Conservation (phyloP, 805 yeast species). For the Hermanozyma aechmeae region DNA sequence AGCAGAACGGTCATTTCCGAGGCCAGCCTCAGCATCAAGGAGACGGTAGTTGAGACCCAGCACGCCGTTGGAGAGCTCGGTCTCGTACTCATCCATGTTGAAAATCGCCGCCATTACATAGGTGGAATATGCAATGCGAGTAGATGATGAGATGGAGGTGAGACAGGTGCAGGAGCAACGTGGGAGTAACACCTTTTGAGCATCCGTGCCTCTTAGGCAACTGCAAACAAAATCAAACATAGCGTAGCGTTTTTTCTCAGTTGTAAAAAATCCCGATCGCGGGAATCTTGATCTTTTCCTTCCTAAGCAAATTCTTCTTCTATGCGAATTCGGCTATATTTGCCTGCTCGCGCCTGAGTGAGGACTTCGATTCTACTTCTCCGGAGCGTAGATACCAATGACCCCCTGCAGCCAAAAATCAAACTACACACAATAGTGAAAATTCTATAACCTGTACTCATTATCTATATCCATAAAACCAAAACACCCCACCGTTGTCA, state of each 20-base stretch:
- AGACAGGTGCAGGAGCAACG: background rate
- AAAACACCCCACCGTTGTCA: background rate
- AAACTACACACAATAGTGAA: slow-evolving; percentile 1
- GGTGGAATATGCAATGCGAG: background rate
- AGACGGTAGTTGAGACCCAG: slow-evolving; percentile 18
- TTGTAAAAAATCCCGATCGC: background rate
- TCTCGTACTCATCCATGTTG: slow-evolving; percentile 25
- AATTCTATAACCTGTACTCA: background rate
- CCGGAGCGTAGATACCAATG: no score
- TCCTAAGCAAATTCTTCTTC: no score
- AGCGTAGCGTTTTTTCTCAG: background rate
- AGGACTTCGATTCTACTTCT: no score
- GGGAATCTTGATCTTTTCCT: no score
- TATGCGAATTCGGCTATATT: no score
- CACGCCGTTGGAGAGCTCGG: slow-evolving; percentile 6
- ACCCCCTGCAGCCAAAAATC: no score
- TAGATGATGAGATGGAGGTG: slow-evolving; percentile 1
- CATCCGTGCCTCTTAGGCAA: background rate
- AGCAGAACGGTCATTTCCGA: no score
- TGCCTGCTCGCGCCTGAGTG: no score
- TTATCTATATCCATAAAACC: background rate
- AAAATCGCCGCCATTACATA: slow-evolving; percentile 23
- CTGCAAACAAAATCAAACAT: slow-evolving; percentile 1
- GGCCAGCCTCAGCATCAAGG: slow-evolving; percentile 8
- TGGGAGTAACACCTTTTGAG: background rate